Base-by-base conservation (phyloP, 2,329 filamentous ascomycete genomes). In the Xylariaceae sp. region DNA sequence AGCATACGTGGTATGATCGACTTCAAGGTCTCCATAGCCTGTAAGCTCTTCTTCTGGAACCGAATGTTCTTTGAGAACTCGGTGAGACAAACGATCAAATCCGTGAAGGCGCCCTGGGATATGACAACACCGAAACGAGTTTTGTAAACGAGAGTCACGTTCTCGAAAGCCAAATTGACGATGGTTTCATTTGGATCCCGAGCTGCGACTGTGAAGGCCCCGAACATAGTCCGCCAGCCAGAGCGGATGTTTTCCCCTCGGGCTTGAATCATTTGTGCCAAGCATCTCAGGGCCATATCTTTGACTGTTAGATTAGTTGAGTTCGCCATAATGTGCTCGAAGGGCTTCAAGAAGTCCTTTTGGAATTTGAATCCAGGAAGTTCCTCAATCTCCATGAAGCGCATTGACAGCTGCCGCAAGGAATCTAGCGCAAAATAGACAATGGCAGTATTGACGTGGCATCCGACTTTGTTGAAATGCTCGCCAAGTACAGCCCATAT, bases 141-240 rank as follows among this genome's bases (percentile, higher is more conserved):
- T 71, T 89, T 95, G 76, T 97, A 99, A 26, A 99, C 89, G 60
- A 95, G 89, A 31, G 87, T 90, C 50, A 99, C 92, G 68, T 96
- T 96, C 66, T 99, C 94, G 67, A 95, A 99, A 0, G 95, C 91
- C 65, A 99, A 84, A 66, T 91, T 96, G 58, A 99, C 94, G 61
- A 99, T 96, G 59, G 85, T 87, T 75, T 99, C 94, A 68, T 96
- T 91, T 12, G 88, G 89, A 68, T 97, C 95, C 58, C 87, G 81
- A 19, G 95, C 94, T 31, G 95, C 94, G 39, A 97, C 91, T 1
- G 92, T 96, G 68, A 99, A 99, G 32, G 96, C 92, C 3, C 92
- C 94, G 72, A 99, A 97, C 92, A 99, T 99, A 26, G 95, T 97
- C 68, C 94, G 87, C 94, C 94, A 99, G 4, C 94, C 94, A 40